Conservation (phyloP, 1,139 yeast species). For the Ashbya aceris region DNA sequence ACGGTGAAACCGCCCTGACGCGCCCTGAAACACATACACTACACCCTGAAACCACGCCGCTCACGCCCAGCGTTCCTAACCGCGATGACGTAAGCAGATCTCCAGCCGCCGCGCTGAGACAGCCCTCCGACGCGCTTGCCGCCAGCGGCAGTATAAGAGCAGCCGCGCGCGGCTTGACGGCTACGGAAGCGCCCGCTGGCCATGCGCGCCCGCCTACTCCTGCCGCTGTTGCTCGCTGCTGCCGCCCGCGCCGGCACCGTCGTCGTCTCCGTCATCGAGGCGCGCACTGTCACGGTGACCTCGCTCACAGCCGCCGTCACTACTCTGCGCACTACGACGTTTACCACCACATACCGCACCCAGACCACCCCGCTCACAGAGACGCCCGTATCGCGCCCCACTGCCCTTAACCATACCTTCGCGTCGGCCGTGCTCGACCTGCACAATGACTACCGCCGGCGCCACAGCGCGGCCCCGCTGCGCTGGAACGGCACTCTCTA, state of each 20-base stretch:
- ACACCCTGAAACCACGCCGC: too few relatives aligned
- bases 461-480: constrained; percentile 38
- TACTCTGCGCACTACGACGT: constrained; percentile 3
- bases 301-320: background rate
- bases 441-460: constrained; percentile 42
- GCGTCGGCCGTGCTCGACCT: constrained; percentile 35
- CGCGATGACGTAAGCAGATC: too few relatives aligned
- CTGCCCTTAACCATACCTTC: constrained; percentile 19
- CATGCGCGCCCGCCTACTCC: background rate
- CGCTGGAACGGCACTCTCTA: constrained; percentile 38
- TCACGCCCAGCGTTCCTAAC: too few relatives aligned
- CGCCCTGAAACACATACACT: background rate
- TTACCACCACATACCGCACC: constrained; percentile 12
- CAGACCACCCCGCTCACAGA: constrained; percentile 19
- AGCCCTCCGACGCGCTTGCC: too few relatives aligned
- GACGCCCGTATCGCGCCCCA: constrained; percentile 20
- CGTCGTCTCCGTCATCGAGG: background rate
- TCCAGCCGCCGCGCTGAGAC: too few relatives aligned
- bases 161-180: too few relatives aligned
- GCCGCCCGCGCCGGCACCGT: background rate
- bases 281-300: constrained; percentile 1
- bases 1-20: background rate
- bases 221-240: background rate
- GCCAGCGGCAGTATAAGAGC: too few relatives aligned
- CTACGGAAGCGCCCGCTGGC: too few relatives aligned